Conservation (phyloP, 306 rosid genomes). For the Pueraria montana region DNA sequence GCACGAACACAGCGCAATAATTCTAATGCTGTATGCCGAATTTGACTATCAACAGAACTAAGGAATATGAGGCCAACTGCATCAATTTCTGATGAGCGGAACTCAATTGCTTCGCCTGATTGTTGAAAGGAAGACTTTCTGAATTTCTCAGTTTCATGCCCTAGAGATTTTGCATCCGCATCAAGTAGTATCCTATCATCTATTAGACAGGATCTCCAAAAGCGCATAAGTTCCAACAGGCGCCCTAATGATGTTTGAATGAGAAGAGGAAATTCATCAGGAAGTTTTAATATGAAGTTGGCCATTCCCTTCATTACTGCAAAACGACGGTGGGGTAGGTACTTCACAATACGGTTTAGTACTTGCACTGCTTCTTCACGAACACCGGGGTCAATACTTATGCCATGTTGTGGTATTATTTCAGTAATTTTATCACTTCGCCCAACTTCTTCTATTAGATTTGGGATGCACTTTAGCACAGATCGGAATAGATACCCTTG, state of each 20-base stretch:
- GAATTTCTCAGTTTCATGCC: slow-evolving; percentile 70
- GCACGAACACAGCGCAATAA: slow-evolving; percentile 98
- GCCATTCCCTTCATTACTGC: slow-evolving; percentile 99
- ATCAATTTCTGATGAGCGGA: slow-evolving; percentile 94
- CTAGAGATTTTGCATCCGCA: slow-evolving; percentile 61
- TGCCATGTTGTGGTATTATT: slow-evolving; percentile 99
- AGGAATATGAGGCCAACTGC: slow-evolving; percentile 99
- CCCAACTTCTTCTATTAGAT: slow-evolving; percentile 98
- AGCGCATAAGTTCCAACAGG: slow-evolving; percentile 96
- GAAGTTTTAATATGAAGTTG: slow-evolving; percentile 88
- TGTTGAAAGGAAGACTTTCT: slow-evolving; percentile 82
- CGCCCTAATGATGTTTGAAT: slow-evolving; percentile 98
- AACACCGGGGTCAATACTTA: slow-evolving; percentile 99
- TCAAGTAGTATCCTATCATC: slow-evolving; percentile 83
- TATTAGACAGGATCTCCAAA: slow-evolving; percentile 96
- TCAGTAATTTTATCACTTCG: slow-evolving; percentile 97
- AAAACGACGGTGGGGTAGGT: slow-evolving; percentile 96
- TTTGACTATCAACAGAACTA: slow-evolving; percentile 96
- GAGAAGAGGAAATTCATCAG: slow-evolving; percentile 98
- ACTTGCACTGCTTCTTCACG: slow-evolving; percentile 99
- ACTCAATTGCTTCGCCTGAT: slow-evolving; percentile 81
- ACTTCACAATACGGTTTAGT: slow-evolving; percentile 89
- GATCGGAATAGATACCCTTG: slow-evolving; percentile 97
- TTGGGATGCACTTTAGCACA: slow-evolving; percentile 96
- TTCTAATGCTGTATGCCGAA: slow-evolving; percentile 94